A percentile compares a stretch with the other conserved stretches of the same genome.
Conservation (phyloP, 1,284 basidiomycete genomes). For the Golubevia pallescens region DNA sequence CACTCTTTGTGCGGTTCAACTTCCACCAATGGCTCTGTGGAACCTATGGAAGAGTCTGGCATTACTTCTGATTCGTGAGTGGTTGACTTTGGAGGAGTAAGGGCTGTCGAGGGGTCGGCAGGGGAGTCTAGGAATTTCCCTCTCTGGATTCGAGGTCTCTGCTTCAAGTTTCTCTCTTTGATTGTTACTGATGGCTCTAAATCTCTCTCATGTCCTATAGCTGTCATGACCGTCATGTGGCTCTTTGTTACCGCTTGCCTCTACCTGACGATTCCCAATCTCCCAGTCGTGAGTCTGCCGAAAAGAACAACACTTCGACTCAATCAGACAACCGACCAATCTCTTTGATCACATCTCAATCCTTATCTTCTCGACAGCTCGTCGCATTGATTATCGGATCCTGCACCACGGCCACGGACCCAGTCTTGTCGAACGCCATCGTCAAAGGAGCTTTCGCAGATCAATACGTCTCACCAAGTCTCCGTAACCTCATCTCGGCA, state of each 20-base stretch:
- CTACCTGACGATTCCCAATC: conserved; percentile 26
- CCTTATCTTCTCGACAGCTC: conserved; percentile 3
- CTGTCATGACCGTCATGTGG: conserved; percentile 50
- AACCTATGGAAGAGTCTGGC: too few species aligned
- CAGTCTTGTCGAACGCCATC: conserved; percentile 44
- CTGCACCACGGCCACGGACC: conserved; percentile 43
- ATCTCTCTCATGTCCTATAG: too few species aligned
- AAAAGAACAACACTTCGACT: too few species aligned
- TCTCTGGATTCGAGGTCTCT: too few species aligned
- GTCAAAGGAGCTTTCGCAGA: conserved; percentile 54
- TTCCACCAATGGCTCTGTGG: conserved; percentile 12
- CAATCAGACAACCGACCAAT: too few species aligned
- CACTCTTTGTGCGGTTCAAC: conserved; percentile 41
- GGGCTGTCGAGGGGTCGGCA: too few species aligned
- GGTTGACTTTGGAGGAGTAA: too few species aligned
- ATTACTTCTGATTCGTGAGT: too few species aligned
- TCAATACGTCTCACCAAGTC: conserved; percentile 42
- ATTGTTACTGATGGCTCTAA: too few species aligned
- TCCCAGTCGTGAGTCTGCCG: conserved; percentile 19
- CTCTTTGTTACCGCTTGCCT: conserved; percentile 34
- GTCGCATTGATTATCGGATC: conserved; percentile 36
- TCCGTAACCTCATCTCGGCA: conserved; percentile 49
- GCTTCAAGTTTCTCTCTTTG: too few species aligned
- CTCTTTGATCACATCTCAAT: too few species aligned
- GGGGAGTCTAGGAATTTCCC: too few species aligned